Evolutionary conservation across 1,284 basidiomycete species (phyloP).

Genomic region (Sphagnurus paluster): DNA sequence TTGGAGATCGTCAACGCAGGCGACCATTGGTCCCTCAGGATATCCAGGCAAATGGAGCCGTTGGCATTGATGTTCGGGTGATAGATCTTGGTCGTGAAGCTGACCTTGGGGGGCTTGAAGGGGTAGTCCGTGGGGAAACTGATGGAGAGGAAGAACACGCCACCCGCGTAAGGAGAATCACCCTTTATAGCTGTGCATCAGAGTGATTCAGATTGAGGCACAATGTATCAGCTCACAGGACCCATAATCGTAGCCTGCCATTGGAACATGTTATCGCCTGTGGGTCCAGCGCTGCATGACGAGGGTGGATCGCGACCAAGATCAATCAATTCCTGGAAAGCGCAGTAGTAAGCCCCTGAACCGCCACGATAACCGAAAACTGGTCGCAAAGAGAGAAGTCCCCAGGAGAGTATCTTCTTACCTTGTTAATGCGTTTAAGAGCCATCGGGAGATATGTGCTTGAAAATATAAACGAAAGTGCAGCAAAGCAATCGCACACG

Average conservation of each 20-base stretch:
- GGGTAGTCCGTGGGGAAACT: slow-evolving; percentile 95
- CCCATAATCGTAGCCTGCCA: slow-evolving; percentile 99
- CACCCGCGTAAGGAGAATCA: slow-evolving; percentile 94
- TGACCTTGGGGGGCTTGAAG: slow-evolving; percentile 99
- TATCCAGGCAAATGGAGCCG: slow-evolving; percentile 98
- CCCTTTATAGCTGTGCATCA: slow-evolving; percentile 48
- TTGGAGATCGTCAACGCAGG: slow-evolving; percentile 99
- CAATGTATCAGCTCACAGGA: slow-evolving; percentile 61
- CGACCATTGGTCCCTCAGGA: slow-evolving; percentile 96
- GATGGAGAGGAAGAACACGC: slow-evolving; percentile 96
- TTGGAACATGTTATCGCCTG: slow-evolving; percentile 95
- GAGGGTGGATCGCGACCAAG: slow-evolving; percentile 97
- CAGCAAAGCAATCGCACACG: slow-evolving; percentile 22
- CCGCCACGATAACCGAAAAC: slow-evolving; percentile 2
- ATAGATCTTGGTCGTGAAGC: slow-evolving; percentile 98
- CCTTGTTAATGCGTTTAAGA: slow-evolving; percentile 99
- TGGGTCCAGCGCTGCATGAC: slow-evolving; percentile 95
- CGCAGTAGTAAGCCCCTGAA: slow-evolving; percentile 24
- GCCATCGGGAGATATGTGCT: slow-evolving; percentile 63
- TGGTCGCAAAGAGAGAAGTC: slow-evolving; percentile 7
- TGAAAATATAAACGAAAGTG: slow-evolving; percentile 16
- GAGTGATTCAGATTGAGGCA: slow-evolving; percentile 20
- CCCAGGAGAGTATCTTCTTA: slow-evolving; percentile 36
- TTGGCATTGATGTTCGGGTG: slow-evolving; percentile 98
- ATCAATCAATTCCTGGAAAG: slow-evolving; percentile 88